Conservation (phyloP, 2,329 filamentous ascomycete genomes). For the Aurifilum marmelostoma region DNA sequence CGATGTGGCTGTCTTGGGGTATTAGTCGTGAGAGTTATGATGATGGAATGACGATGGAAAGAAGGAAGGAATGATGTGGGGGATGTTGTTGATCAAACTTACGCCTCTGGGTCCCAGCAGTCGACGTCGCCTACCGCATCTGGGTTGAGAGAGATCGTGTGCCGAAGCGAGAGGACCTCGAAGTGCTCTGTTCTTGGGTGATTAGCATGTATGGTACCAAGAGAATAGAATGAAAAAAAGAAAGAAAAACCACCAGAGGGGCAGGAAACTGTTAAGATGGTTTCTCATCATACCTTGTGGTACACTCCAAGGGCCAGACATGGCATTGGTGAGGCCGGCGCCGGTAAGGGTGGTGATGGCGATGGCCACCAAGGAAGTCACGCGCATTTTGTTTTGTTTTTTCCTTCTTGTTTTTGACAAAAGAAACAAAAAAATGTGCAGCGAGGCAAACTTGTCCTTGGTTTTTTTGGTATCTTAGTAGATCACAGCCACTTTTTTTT, state of each 20-base stretch:
- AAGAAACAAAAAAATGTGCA: background rate
- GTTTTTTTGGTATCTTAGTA: background rate
- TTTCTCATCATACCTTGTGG: conserved; percentile 21
- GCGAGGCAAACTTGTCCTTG: background rate
- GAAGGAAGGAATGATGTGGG: background rate
- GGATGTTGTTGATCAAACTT: conserved; percentile 31
- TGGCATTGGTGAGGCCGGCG: conserved; percentile 36
- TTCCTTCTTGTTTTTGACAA: background rate
- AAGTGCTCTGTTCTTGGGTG: conserved; percentile 39
- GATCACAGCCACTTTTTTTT: background rate
- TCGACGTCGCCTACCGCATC: conserved; percentile 44
- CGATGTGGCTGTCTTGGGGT: conserved; percentile 41
- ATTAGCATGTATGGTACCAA: background rate
- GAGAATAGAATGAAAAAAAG: background rate
- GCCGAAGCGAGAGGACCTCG: conserved; percentile 48
- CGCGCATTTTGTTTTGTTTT: conserved; percentile 34
- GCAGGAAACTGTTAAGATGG: background rate
- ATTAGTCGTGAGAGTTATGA: background rate
- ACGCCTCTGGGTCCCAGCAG: conserved; percentile 48
- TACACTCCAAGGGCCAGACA: conserved; percentile 28
- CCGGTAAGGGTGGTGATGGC: conserved; percentile 39
- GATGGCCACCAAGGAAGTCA: conserved; percentile 37
- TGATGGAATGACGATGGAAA: background rate
- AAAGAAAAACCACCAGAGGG: too few species aligned
- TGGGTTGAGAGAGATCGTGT: conserved; percentile 44